Base-by-base conservation (phyloP, 2,329 filamentous ascomycete genomes). In the Huntiella bhutanensis region DNA sequence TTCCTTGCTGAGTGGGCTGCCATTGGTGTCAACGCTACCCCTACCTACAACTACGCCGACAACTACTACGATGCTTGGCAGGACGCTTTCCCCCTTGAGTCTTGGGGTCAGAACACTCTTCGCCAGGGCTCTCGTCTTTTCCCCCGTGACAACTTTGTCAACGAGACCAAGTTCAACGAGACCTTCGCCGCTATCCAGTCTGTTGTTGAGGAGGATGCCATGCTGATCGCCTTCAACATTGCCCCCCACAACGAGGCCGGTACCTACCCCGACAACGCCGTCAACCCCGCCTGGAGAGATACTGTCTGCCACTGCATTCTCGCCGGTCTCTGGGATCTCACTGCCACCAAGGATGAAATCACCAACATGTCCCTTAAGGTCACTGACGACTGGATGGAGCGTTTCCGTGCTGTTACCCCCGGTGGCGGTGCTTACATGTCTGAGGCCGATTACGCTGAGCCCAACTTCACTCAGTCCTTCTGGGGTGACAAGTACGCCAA, bases 391-490 rank as follows among this genome's bases (percentile, higher is more conserved):
- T 55, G 45, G n/a, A 55, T 54, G 15, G 45, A 34, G 51, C 33
- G 7, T 53, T 58, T 35, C 54, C 57, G 61, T 17, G 55, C 53
- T 4, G 56, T 59, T 4, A 61, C 64, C 0, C 65, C 64, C 3
- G 63, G 59, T 1, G 56, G 56, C 1, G 67, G 67, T 4, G 59
- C 64, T 4, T 71, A 71, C 51, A 55, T 68, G 54, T 71, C 70
- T 50, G 71, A 75, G 59, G 65, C 61, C 2, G 65, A 73, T 54
- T 64, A 67, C 37, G 59, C 62, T 49, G 61, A 71, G 54, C 62
- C 61, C 1, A 52, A 65, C 46, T 72, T 60, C 52, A 58, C 67
- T 52, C 53, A 62, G 28, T 57, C 55, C 2, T 71, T 71, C 56
- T 72, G 62, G 53, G 69, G 69, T 1, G 50, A 35, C 5, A 68